Percentiles rank a stretch among this genome's conserved stretches.
Conservation (phyloP, 768 basidiomycete genomes). For the Boletus subcaerulescens region DNA sequence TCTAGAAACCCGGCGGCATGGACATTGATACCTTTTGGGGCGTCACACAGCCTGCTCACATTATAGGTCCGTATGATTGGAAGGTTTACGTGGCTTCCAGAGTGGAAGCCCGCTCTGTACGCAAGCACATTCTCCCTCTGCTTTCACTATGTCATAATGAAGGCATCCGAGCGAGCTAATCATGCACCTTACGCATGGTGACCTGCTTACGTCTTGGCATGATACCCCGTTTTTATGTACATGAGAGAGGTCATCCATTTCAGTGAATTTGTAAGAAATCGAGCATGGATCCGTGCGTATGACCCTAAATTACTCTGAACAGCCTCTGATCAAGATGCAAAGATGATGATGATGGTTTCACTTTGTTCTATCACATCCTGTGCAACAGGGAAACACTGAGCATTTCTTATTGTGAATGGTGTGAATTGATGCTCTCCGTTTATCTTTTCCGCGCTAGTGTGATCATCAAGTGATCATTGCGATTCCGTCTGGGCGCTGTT, state of each 20-base stretch:
- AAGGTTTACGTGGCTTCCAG: not conserved
- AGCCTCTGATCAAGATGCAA: not conserved
- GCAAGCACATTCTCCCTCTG: not conserved
- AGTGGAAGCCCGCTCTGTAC: not conserved
- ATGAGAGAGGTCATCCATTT: not conserved
- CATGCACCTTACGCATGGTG: too few species aligned
- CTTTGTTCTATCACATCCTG: not conserved
- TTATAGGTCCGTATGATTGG: not conserved
- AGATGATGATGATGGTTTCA: not conserved
- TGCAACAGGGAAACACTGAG: not conserved
- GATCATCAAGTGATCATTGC: not conserved
- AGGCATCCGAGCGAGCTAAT: not conserved
- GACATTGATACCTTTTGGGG: not conserved
- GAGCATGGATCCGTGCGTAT: not conserved
- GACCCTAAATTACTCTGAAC: not conserved
- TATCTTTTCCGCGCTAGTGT: not conserved
- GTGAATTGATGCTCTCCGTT: not conserved
- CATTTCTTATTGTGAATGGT: not conserved
- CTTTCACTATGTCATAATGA: not conserved
- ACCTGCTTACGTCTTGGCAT: not conserved
- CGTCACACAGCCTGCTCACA: conserved; percentile 5
- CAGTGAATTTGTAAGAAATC: not conserved
- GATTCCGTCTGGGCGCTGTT: not conserved
- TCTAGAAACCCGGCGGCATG: not conserved
- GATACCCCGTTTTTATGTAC: not conserved